Base-by-base conservation (phyloP, 1,284 basidiomycete genomes). In the Calocybe gambosa region DNA sequence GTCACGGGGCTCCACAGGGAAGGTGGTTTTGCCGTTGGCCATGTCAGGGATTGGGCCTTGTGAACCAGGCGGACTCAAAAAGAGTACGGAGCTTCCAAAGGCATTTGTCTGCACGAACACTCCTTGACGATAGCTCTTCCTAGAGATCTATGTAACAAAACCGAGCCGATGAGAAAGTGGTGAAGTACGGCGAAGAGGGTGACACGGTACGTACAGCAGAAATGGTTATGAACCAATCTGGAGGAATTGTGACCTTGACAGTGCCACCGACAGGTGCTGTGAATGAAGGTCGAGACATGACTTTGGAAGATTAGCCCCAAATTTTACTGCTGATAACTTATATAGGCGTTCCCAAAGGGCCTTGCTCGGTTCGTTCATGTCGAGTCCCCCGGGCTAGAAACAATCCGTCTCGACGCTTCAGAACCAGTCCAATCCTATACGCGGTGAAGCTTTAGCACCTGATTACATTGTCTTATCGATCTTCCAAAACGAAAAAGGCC, bases 211-310 rank as follows among this genome's bases (percentile, higher is more conserved):
- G 2, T 28, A 49, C 47, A 37, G 47, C 47, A 23, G 47, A 49
- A n/a, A 49, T 20, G 33, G 19, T 49, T 18, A 49, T 45, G 21
- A 49, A 49, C 47, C 47, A 49, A 12, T 49, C 47, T 12, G 47
- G 47, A 3, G 47, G 47, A 15, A 49, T 42, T 1, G 38, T 45
- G 28, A 49, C 36, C 15, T 25, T 26, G 18, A 45, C 34, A 8
- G 39, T 45, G 34, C 31, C 13, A 20, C 47, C 43, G 15, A 37
- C 35, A 15, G 47, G 47, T 23, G 19, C 2, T 12, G 39, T 49
- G 39, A 42, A 49, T 7, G 43, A 45, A 42, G 47, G 47, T 41
- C 43, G 43, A 36, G 43, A 39, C 43, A 45, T 45, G 36, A 10
- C 25, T 26, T 10, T 26, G 5, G 25, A 26, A 10, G n/a, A n/a